phyloP scores from a whole-genome alignment of 2,329 filamentous ascomycete species.

The Aspergillus chevalieri region DNA sequence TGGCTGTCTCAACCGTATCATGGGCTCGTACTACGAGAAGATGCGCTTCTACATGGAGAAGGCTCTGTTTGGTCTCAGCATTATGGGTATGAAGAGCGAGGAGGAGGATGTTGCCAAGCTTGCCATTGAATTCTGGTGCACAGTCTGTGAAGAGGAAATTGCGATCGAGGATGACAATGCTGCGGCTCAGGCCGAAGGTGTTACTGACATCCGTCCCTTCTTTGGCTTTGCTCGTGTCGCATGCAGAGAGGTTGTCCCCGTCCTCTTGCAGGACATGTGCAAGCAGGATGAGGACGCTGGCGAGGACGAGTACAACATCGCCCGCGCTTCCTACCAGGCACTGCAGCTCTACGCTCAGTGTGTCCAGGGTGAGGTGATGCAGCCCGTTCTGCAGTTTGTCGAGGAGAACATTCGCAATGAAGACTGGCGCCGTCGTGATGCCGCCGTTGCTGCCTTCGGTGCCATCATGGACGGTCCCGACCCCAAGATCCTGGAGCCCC shows the following conservation, averaged over 20 bases:
- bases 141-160: conserved; percentile 98
- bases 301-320: conserved; percentile 96
- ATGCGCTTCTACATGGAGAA: conserved; percentile 99
- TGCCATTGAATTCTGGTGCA: conserved; percentile 99
- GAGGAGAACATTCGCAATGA: conserved; percentile 83
- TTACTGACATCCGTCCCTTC: conserved; percentile 79
- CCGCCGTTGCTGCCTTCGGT: conserved; percentile 92
- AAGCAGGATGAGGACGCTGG: conserved; percentile 96
- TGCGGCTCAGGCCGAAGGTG: conserved; percentile 66
- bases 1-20: conserved; percentile 96
- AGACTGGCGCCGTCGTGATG: conserved; percentile 92
- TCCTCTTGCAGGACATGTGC: conserved; percentile 78
- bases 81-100: conserved; percentile 95
- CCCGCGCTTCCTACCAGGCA: conserved; percentile 92
- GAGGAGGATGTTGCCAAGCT: conserved; percentile 98
- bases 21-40: conserved; percentile 98
- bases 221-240: conserved; percentile 95
- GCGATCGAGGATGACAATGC: conserved; percentile 96
- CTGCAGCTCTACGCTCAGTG: conserved; percentile 92
- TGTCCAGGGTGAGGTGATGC: conserved; percentile 76
- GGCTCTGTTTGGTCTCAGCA: conserved; percentile 92
- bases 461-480: conserved; percentile 99
- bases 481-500: conserved; percentile 81
- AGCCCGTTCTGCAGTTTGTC: conserved; percentile 82
- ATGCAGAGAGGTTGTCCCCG: conserved; percentile 87